phyloP scores from a whole-genome alignment of 768 basidiomycete genomes.

The Exidia glandulosa region DNA sequence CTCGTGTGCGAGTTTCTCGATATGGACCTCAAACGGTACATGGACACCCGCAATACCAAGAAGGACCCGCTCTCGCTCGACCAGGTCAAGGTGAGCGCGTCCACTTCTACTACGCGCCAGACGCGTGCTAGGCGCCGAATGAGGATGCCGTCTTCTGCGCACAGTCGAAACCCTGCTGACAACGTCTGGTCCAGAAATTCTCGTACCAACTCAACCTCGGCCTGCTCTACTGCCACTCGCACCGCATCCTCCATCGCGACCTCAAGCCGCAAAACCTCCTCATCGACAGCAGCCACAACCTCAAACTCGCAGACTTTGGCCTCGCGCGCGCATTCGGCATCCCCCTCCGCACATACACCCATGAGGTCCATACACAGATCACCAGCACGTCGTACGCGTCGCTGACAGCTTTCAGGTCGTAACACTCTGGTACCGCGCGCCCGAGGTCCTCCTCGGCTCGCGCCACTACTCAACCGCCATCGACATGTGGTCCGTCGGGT shows the following conservation, averaged over 20 bases:
- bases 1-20: constrained; percentile 98
- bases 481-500: constrained; percentile 98
- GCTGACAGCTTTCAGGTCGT: constrained; percentile 57
- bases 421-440: constrained; percentile 97
- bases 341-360: constrained; percentile 97
- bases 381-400: not conserved
- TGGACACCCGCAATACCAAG: constrained; percentile 72
- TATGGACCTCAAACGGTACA: constrained; percentile 92
- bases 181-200: constrained; percentile 69
- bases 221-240: constrained; percentile 87
- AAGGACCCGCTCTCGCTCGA: constrained; percentile 61
- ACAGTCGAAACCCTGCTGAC: constrained; percentile 8
- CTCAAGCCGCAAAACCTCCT: constrained; percentile 94
- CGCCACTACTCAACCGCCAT: constrained; percentile 96
- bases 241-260: constrained; percentile 93
- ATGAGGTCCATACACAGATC: constrained; percentile 53
- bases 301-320: constrained; percentile 95
- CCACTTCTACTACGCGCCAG: too few relatives aligned
- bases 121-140: not conserved
- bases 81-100: constrained; percentile 64
- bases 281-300: constrained; percentile 79
- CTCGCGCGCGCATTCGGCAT: constrained; percentile 96
- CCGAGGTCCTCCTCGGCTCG: constrained; percentile 91
- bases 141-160: too few relatives aligned
- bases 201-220: constrained; percentile 88